Evolutionary conservation across 2,329 filamentous ascomycete species (phyloP).

Genomic region (Penicillium sp.): DNA sequence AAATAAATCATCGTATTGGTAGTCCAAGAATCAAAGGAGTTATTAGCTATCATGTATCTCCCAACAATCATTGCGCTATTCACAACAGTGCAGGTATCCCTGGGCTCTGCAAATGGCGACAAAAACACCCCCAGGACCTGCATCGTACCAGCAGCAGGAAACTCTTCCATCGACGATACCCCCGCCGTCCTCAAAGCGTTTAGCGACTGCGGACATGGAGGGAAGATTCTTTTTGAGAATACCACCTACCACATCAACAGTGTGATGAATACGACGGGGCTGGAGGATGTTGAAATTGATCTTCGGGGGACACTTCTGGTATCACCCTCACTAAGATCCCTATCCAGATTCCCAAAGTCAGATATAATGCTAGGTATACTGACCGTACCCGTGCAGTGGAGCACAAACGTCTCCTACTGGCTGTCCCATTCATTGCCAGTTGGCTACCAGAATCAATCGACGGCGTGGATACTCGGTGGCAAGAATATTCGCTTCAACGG

Average conservation of each 20-base stretch:
- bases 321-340: slow-evolving; percentile 2
- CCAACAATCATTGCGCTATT: no score
- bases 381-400: slow-evolving; percentile 27
- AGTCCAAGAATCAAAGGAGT: no score
- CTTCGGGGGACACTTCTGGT: slow-evolving; percentile 52
- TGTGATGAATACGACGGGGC: slow-evolving; percentile 52
- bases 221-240: slow-evolving; percentile 54
- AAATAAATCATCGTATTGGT: no score
- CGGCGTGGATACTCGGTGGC: slow-evolving; percentile 55
- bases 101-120: no score
- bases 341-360: no score
- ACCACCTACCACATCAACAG: slow-evolving; percentile 52
- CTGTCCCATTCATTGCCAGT: slow-evolving; percentile 49
- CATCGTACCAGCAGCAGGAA: background rate
- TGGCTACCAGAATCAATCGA: slow-evolving; percentile 53
- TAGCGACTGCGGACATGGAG: slow-evolving; percentile 50
- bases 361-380: no score
- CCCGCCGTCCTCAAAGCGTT: slow-evolving; percentile 56
- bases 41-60: no score
- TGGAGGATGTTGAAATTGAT: slow-evolving; percentile 52
- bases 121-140: background rate
- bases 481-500: slow-evolving; percentile 52
- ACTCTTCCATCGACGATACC: slow-evolving; percentile 46
- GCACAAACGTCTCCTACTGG: slow-evolving; percentile 51
- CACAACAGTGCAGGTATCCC: no score